phyloP scores from a whole-genome alignment of 495 filamentous ascomycete species.

The Pyrenula massariospora region DNA sequence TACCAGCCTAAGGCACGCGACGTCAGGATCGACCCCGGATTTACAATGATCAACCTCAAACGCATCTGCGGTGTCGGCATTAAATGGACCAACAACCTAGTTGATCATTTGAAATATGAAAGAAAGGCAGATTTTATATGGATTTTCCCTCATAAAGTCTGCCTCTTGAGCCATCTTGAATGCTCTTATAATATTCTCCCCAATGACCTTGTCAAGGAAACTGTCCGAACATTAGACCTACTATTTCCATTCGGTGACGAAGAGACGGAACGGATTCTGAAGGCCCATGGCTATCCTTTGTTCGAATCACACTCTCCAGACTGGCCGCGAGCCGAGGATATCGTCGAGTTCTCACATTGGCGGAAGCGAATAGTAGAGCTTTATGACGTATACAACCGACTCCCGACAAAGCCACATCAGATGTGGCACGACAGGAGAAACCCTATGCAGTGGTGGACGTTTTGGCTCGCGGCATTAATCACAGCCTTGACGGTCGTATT shows the following conservation, averaged over 20 bases:
- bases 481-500: conserved; percentile 9
- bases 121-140: not conserved
- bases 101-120: not conserved
- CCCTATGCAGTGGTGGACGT: conserved; percentile 13
- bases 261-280: not conserved
- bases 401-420: conserved; percentile 4
- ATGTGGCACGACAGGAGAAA: conserved; percentile 12
- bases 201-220: conserved; percentile 4
- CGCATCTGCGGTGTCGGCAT: not conserved
- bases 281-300: not conserved
- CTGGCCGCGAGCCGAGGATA: not conserved
- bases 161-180: not conserved
- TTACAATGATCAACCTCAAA: not conserved
- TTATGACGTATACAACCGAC: conserved; percentile 2
- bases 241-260: conserved; percentile 1
- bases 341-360: not conserved
- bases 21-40: not conserved
- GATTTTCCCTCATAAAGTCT: not conserved
- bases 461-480: conserved; percentile 11
- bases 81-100: not conserved
- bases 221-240: conserved; percentile 3
- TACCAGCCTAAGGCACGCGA: not conserved
- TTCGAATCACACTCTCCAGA: not conserved
- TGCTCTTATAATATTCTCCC: not conserved
- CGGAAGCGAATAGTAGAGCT: not conserved